Percentiles rank a stretch among this genome's conserved stretches.
phyloP scores from a whole-genome alignment of 305 asterid species.

The Withania somnifera region DNA sequence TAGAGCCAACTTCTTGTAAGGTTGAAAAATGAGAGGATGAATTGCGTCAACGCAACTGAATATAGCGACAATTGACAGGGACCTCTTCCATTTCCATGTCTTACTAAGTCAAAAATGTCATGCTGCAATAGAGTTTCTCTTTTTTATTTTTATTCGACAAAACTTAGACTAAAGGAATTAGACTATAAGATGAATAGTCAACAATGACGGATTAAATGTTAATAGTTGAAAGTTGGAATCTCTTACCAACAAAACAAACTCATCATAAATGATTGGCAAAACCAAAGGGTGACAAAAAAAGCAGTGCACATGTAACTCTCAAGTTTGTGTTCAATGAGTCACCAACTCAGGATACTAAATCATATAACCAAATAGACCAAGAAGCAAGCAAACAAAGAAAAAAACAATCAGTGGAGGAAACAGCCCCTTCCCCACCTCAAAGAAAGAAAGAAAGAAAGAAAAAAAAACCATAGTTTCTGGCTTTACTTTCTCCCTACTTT shows the following conservation, averaged over 20 bases:
- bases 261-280: neutral
- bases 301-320: slow-evolving; percentile 2
- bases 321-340: slow-evolving; percentile 4
- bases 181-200: neutral
- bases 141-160: neutral
- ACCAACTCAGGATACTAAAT: slow-evolving; percentile 10
- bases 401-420: neutral
- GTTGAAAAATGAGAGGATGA: neutral
- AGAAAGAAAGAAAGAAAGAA: neutral
- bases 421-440: slow-evolving; percentile 1
- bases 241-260: neutral
- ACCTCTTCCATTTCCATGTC: neutral
- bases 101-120: neutral
- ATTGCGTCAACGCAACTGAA: slow-evolving; percentile 4
- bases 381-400: neutral
- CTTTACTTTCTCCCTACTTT: neutral
- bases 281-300: slow-evolving; percentile 5
- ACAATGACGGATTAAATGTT: slow-evolving; percentile 6
- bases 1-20: neutral
- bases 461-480: neutral
- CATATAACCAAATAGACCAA: neutral
- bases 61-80: neutral
- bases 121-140: neutral
- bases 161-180: neutral
- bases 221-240: neutral